These are phyloP conservation scores for Borealophlyctis nickersoniae DNA, from an alignment of 192 early-diverging fungal species.

Conservation along the genomic window DNA sequence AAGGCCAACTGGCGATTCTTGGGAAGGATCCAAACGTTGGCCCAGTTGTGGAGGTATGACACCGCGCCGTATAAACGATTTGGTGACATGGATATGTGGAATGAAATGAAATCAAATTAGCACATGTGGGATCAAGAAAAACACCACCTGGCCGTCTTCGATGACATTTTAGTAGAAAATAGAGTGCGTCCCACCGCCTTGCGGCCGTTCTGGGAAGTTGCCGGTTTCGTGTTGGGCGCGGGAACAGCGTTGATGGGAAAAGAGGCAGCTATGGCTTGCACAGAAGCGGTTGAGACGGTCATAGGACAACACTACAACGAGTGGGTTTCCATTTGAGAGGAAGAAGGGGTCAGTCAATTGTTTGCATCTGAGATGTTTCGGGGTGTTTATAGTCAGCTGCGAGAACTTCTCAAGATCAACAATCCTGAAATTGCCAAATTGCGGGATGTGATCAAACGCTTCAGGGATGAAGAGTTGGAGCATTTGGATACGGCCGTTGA, in stretches of 20 bases:
- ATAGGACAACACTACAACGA: constrained; percentile 97
- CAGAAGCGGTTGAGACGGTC: constrained; percentile 94
- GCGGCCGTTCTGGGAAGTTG: constrained; percentile 80
- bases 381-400: constrained; percentile 54
- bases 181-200: constrained; percentile 83
- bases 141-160: constrained; percentile 75
- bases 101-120: too few species aligned
- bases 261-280: constrained; percentile 97
- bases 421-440: constrained; percentile 51
- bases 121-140: constrained; percentile 98
- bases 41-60: constrained; percentile 62
- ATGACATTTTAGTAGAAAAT: constrained; percentile 68
- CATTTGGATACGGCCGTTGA: constrained; percentile 87
- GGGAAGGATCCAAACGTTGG: constrained; percentile 63
- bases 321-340: constrained; percentile 44
- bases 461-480: constrained; percentile 93
- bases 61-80: too few species aligned
- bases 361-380: not conserved
- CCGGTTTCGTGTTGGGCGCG: constrained; percentile 82
- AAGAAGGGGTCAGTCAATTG: too few species aligned
- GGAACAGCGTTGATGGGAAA: constrained; percentile 87
- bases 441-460: constrained; percentile 69
- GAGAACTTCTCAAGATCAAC: constrained; percentile 72
- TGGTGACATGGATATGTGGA: too few species aligned
- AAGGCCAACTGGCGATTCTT: constrained; percentile 85